Evolutionary conservation across 768 basidiomycete genomes (phyloP), one percentile per base, ranked within the genome.

Genomic region (Paxillus ammoniavirescens): DNA sequence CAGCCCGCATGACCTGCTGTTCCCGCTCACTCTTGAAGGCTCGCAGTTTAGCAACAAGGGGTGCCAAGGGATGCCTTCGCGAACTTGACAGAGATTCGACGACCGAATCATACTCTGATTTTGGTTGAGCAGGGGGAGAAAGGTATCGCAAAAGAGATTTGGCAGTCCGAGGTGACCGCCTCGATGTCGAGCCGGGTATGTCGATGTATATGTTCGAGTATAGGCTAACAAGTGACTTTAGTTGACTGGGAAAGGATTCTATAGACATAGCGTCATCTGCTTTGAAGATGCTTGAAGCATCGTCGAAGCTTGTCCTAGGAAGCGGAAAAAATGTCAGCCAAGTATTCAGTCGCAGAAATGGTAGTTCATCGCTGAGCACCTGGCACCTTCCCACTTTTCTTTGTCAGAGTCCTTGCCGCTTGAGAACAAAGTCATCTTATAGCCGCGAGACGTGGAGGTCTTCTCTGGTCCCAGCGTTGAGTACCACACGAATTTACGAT

Each of bases 331-430:
- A 35, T 26, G 18, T 63, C 12, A 58, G 50, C 3, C 26, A 26
- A 26, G 26, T 5, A 38, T 4, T 33, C 38, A n/a, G 7, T 38
- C 40, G 17, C 14, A 43, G 31, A 3, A 15, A 49, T 5, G 26
- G n/a, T 14, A 18, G 23, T 2, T 12, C 37, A n/a, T 43, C 8
- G 30, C 14, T 21, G 54, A 62, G 17, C 59, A 83, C 82, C 81
- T 79, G 36, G 93, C 84, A 10, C 97, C 97, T 41, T 96, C 91
- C 97, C 97, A 99, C 60, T 90, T 84, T 65, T 93, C 93, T 61
- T 88, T 86, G 14, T 77, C 75, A 0, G 82, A 63, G 64, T 95
- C 85, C 55, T 83, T 89, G 14, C 90, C 89, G 1, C 78, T 72
- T 31, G 85, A 87, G 66, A 97, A 98, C 33, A 98, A 67, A 0